phyloP scores from a whole-genome alignment of 2,329 filamentous ascomycete species.

The Xylaria hypoxylon region DNA sequence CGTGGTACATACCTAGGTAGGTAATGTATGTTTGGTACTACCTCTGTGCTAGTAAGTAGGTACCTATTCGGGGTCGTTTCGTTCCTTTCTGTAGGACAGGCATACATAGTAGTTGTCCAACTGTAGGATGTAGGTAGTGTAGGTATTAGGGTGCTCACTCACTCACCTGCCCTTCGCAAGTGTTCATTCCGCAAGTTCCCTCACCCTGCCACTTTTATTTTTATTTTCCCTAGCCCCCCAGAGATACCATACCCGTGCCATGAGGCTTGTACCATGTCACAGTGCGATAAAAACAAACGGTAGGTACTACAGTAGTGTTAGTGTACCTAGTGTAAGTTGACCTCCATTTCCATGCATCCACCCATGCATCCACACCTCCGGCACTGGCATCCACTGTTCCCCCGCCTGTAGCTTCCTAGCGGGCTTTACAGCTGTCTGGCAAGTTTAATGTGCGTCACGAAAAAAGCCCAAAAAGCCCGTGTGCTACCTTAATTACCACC shows the following conservation, averaged over 20 bases:
- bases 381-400: conserved; percentile 39
- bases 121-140: too few species aligned
- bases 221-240: not conserved
- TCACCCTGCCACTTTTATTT: too few species aligned
- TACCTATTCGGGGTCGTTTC: not conserved
- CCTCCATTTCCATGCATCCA: conserved; percentile 35
- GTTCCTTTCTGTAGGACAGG: not conserved
- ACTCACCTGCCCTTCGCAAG: too few species aligned
- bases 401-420: conserved; percentile 45
- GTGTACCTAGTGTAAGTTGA: not conserved
- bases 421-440: conserved; percentile 51
- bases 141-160: too few species aligned
- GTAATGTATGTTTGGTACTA: too few species aligned
- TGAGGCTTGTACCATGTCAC: conserved; percentile 8
- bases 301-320: too few species aligned
- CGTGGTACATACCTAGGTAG: too few species aligned
- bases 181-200: too few species aligned
- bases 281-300: not conserved
- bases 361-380: conserved; percentile 35
- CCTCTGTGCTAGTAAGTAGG: too few species aligned
- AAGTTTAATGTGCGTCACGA: conserved; percentile 54
- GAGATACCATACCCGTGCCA: not conserved
- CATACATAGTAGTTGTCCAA: too few species aligned
- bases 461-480: conserved; percentile 52
- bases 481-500: conserved; percentile 57